phyloP scores from a whole-genome alignment of 169 alveolate species.

The Plasmodium knowlesi region DNA sequence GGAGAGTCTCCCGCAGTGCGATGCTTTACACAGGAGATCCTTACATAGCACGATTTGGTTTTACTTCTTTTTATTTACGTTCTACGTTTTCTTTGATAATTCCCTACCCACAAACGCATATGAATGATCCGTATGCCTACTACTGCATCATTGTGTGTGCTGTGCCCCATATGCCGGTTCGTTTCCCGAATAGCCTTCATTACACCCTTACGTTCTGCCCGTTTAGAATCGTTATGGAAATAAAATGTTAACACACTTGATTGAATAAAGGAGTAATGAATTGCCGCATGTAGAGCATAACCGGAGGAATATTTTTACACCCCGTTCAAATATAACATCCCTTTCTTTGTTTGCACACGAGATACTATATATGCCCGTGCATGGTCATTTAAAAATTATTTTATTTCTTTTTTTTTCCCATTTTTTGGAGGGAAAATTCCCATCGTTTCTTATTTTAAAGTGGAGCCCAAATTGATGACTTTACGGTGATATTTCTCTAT shows the following conservation, averaged over 20 bases:
- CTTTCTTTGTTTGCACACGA: neutral
- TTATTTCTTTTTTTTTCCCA: neutral
- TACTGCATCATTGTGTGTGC: neutral
- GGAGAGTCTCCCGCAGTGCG: neutral
- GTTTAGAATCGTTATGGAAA: neutral
- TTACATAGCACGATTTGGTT: neutral
- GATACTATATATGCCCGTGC: neutral
- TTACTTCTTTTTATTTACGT: neutral
- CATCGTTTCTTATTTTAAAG: neutral
- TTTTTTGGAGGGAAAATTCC: neutral
- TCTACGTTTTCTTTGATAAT: neutral
- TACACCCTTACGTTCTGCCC: neutral
- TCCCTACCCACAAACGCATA: neutral
- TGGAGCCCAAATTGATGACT: neutral
- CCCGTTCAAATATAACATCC: neutral
- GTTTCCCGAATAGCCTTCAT: neutral
- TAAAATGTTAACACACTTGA: neutral
- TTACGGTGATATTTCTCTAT: neutral
- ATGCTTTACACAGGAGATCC: neutral
- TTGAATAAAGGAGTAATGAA: neutral
- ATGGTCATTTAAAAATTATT: neutral
- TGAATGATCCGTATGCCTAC: neutral
- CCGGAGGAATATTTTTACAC: neutral
- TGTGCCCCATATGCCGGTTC: neutral
- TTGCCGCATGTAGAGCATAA: neutral